These are phyloP conservation scores for Mycena rebaudengoi DNA, from an alignment of 768 basidiomycete genomes.

Conservation along the genomic window DNA sequence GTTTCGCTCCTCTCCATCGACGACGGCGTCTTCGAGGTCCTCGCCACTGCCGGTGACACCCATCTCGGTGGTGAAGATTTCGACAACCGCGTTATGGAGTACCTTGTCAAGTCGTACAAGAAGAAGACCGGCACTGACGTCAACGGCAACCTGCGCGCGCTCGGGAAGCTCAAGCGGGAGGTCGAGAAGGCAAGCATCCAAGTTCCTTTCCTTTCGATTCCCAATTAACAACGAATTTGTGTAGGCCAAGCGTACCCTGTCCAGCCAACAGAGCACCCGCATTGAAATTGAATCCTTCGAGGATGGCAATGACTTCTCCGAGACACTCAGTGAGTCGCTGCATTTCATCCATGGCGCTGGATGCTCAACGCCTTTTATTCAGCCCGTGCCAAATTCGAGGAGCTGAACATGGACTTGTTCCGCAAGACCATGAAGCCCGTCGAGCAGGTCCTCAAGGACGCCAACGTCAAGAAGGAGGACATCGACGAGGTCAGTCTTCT, in stretches of 20 bases:
- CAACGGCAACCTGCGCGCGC: constrained; percentile 77
- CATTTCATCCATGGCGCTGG: too few relatives aligned
- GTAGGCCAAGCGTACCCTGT: constrained; percentile 95
- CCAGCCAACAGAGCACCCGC: constrained; percentile 87
- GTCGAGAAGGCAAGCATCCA: too few relatives aligned
- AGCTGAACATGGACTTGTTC: constrained; percentile 99
- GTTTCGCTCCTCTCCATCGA: constrained; percentile 96
- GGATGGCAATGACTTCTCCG: constrained; percentile 95
- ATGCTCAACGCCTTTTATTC: too few relatives aligned
- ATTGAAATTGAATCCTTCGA: constrained; percentile 98
- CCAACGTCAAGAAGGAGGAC: constrained; percentile 97
- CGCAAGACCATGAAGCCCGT: constrained; percentile 99
- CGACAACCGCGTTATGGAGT: constrained; percentile 91
- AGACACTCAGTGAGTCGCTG: too few relatives aligned
- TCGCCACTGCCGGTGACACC: constrained; percentile 93
- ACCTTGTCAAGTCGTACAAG: constrained; percentile 91
- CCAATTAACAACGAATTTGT: too few relatives aligned
- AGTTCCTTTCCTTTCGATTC: too few relatives aligned
- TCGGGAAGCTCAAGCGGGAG: constrained; percentile 93
- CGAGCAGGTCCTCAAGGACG: constrained; percentile 98
- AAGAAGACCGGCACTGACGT: constrained; percentile 91
- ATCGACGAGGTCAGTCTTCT: constrained; percentile 75
- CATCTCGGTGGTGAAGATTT: constrained; percentile 97
- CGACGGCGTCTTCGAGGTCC: constrained; percentile 90
- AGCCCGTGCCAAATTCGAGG: constrained; percentile 99